Percentiles rank a stretch among this genome's conserved stretches.
Conservation (phyloP, 2,329 filamentous ascomycete species). For the Ophiostoma himal-ulmi region DNA sequence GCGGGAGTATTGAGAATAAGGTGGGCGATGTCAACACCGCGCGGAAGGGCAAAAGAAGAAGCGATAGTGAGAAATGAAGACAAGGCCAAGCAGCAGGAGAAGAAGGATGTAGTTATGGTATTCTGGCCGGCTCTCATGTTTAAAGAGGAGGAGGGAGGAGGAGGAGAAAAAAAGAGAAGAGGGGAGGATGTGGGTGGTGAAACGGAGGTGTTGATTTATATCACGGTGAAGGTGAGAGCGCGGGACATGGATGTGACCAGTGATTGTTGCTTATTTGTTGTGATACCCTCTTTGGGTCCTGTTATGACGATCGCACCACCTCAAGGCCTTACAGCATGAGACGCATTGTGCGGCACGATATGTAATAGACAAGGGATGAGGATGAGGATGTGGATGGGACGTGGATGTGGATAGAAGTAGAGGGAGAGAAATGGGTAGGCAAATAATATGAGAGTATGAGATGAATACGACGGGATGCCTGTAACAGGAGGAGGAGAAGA, state of each 20-base stretch:
- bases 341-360: conserved; percentile 24
- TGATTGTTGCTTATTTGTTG: background rate
- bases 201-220: conserved; percentile 35
- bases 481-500: conserved; percentile 18
- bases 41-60: conserved; percentile 28
- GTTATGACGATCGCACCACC: conserved; percentile 19
- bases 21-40: conserved; percentile 29
- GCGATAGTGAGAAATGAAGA: conserved; percentile 15
- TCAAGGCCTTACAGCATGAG: conserved; percentile 21
- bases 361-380: background rate
- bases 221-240: conserved; percentile 36
- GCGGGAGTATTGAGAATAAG: conserved; percentile 18
- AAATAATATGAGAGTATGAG: background rate
- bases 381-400: background rate
- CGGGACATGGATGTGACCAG: conserved; percentile 11
- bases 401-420: background rate
- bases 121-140: conserved; percentile 39
- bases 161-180: background rate
- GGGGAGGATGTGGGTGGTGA: background rate
- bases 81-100: conserved; percentile 14
- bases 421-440: background rate
- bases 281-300: conserved; percentile 13
- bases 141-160: conserved; percentile 21
- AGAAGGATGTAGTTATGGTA: conserved; percentile 28
- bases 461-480: background rate